These are phyloP conservation scores for Niebla homalea DNA, from an alignment of 495 filamentous ascomycete genomes.

Conservation along the genomic window DNA sequence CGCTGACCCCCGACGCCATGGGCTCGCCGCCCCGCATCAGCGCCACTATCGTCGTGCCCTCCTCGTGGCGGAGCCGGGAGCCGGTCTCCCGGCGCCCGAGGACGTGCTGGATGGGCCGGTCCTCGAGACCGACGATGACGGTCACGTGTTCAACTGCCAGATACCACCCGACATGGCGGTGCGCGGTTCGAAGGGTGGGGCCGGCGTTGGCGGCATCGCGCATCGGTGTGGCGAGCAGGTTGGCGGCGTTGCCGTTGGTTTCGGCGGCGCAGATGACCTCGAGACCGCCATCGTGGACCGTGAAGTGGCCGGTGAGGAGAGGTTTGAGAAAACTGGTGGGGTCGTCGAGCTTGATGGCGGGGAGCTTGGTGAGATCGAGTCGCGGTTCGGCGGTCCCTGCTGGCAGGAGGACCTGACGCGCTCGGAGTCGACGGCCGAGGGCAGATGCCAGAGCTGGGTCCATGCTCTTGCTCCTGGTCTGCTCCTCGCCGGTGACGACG, in stretches of 20 bases:
- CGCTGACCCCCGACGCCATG: conserved; percentile 50
- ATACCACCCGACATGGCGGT: conserved; percentile 39
- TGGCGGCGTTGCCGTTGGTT: conserved; percentile 23
- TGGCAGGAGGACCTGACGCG: conserved; percentile 37
- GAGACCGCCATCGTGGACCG: conserved; percentile 7
- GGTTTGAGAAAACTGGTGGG: conserved; percentile 24
- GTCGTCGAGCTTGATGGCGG: conserved; percentile 27
- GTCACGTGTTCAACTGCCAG: conserved; percentile 37
- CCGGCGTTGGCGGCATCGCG: conserved; percentile 37
- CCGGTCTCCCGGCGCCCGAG: conserved; percentile 36
- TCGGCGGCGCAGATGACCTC: conserved; percentile 34
- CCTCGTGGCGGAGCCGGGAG: conserved; percentile 38
- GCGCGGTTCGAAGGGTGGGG: conserved; percentile 35
- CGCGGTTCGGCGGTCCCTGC: conserved; percentile 23
- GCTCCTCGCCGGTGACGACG: conserved; percentile 42
- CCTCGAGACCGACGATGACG: conserved; percentile 40
- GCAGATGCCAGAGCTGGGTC: conserved; percentile 31
- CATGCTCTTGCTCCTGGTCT: conserved; percentile 43
- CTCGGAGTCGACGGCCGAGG: conserved; percentile 25
- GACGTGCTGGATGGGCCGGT: conserved; percentile 38
- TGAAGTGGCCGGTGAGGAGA: conserved; percentile 18
- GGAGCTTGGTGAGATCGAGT: conserved; percentile 34
- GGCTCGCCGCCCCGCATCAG: conserved; percentile 56
- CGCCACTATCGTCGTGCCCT: conserved; percentile 41
- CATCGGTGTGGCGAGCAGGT: conserved; percentile 45